phyloP scores from a whole-genome alignment of 2,329 filamentous ascomycete species.

The Penicillium sp. region DNA sequence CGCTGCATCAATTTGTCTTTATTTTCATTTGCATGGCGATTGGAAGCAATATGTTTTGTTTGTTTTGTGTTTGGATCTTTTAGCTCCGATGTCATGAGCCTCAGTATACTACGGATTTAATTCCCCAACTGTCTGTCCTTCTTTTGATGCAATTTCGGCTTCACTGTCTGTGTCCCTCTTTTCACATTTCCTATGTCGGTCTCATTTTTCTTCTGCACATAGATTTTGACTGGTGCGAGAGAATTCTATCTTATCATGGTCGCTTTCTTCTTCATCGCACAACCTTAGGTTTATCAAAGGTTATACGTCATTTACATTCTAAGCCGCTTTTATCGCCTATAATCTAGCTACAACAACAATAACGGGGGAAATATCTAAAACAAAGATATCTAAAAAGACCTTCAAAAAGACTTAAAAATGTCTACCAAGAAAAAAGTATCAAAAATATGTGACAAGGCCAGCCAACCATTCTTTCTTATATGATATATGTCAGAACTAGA shows the following conservation, averaged over 20 bases:
- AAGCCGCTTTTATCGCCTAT: too few species aligned
- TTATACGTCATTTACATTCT: too few species aligned
- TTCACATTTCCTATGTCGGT: conserved; percentile 20
- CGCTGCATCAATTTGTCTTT: conserved; percentile 19
- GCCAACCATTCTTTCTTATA: too few species aligned
- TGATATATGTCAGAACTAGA: too few species aligned
- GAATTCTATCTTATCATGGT: background rate
- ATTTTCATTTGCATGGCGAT: conserved; percentile 16
- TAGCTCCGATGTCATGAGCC: conserved; percentile 11
- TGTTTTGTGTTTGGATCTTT: conserved; percentile 7
- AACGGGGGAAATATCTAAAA: too few species aligned
- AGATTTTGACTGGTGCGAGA: background rate
- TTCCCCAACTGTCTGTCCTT: conserved; percentile 3
- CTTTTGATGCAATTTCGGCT: conserved; percentile 6
- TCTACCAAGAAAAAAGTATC: too few species aligned
- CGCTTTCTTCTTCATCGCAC: too few species aligned
- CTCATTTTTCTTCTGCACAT: conserved; percentile 17
- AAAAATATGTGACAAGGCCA: too few species aligned
- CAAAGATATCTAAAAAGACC: too few species aligned
- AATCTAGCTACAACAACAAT: too few species aligned
- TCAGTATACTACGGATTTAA: conserved; percentile 6
- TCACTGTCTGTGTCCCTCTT: background rate
- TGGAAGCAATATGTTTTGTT: conserved; percentile 9
- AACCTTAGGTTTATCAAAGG: too few species aligned
- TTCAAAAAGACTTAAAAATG: too few species aligned